These are phyloP conservation scores for Neonectria punicea DNA, from an alignment of 2,329 filamentous ascomycete species.

Conservation along the genomic window DNA sequence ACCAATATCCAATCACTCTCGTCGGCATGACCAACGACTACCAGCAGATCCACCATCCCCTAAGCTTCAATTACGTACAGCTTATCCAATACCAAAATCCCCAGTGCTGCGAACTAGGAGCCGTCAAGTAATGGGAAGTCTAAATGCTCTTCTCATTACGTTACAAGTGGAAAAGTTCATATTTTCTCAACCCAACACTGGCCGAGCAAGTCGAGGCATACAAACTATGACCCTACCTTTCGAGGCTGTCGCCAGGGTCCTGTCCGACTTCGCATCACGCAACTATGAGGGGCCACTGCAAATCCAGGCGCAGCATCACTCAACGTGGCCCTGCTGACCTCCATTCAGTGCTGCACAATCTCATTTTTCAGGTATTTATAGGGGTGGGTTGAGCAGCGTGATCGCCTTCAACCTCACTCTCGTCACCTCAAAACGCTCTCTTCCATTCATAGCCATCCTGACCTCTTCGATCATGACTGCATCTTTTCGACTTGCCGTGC, in stretches of 20 bases:
- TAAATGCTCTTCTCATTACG: neutral
- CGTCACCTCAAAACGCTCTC: neutral
- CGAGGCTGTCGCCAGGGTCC: neutral
- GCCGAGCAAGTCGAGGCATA: neutral
- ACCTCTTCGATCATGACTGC: neutral
- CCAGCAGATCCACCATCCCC: neutral
- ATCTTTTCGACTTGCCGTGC: slow-evolving; percentile 23
- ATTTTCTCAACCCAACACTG: neutral
- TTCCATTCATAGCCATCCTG: neutral
- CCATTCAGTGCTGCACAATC: neutral
- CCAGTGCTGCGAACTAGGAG: neutral
- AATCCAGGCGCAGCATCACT: neutral
- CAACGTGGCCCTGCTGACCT: neutral
- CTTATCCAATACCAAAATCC: neutral
- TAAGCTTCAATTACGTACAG: slow-evolving; percentile 4
- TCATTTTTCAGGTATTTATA: neutral
- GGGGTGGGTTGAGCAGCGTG: neutral
- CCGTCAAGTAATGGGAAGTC: neutral
- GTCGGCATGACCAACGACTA: neutral
- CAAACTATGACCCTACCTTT: slow-evolving; percentile 3
- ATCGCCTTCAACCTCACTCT: neutral
- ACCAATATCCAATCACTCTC: slow-evolving; percentile 1
- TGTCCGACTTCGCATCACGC: neutral
- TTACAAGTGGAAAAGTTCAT: neutral
- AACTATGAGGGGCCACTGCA: neutral